Evolutionary conservation across 2,329 filamentous ascomycete genomes (phyloP), one percentile per base, ranked within the genome.

Genomic region (Lithohypha guttulata): DNA sequence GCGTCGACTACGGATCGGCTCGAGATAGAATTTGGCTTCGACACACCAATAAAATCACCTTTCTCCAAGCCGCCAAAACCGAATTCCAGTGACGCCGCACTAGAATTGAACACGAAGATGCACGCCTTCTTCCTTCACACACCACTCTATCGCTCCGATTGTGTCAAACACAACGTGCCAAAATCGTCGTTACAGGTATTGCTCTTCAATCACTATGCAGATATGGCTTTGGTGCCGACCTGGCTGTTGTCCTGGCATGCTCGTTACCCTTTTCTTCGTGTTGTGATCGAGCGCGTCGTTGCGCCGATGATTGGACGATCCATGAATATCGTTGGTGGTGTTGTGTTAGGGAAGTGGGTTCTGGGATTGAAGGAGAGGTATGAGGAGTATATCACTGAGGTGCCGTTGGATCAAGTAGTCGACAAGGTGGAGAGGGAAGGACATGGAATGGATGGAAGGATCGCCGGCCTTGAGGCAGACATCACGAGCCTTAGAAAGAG

Each of bases 71-170:
- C 33, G 25, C 6, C 33, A 17, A 6, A 10, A 34, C 18, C 32
- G 10, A 5, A 8, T 10, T 34, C 6, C 34, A 14, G 10, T 19
- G 20, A 14, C 34, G 7, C n/a, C 18, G 6, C 13, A 25, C 11
- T 15, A n/a, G 8, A 17, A 17, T 13, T 26, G 7, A 26, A 36
- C 34, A 18, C 34, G 4, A 27, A 25, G 18, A 36, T 36, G 34
- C 34, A 26, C 34, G 14, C n/a, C 34, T 36, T 36, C 34, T 36
- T 36, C 34, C 34, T 26, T 22, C 39, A 43, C 29, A 39, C 41
- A 17, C 41, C 39, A 34, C 30, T 37, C 17, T 43, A 43, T 25
- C 41, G 41, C 11, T 29, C 37, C 15, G 41, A 43, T 22, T 43
- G 41, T 28, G 23, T 13, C 22, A 34, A 33, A n/a, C 28, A 37